Conservation (phyloP, 139 green algal species). For the Desmodesmus armatus region DNA sequence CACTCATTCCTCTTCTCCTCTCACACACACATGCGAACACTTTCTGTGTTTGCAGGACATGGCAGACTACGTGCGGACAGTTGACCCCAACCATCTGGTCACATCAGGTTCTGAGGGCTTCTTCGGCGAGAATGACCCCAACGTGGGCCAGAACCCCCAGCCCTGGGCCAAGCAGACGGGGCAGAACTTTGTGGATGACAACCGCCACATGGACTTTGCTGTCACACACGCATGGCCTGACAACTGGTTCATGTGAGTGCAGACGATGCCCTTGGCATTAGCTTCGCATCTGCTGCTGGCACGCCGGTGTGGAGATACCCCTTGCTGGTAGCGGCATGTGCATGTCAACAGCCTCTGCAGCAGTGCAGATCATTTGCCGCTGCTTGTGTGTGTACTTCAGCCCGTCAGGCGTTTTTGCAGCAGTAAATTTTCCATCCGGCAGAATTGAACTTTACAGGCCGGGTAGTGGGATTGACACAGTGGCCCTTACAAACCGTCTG, state of each 20-base stretch:
- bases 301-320: too few relatives aligned
- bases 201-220: slow-evolving; percentile 71
- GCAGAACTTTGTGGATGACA: slow-evolving; percentile 76
- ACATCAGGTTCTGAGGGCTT: slow-evolving; percentile 71
- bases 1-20: too few relatives aligned
- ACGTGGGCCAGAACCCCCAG: slow-evolving; percentile 47
- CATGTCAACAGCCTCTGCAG: too few relatives aligned
- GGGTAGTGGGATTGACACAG: neutral
- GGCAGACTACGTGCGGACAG: slow-evolving; percentile 63
- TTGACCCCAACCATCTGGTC: slow-evolving; percentile 67
- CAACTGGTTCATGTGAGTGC: slow-evolving; percentile 64
- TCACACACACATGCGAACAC: too few relatives aligned
- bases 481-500: too few relatives aligned
- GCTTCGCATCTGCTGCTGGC: neutral
- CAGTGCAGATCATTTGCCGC: too few relatives aligned
- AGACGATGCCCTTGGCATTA: neutral
- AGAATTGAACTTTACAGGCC: neutral
- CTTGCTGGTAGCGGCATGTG: too few relatives aligned
- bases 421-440: neutral
- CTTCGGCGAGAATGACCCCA: slow-evolving; percentile 56
- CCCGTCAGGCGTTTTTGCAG: too few relatives aligned
- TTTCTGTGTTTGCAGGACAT: slow-evolving; percentile 65
- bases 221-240: slow-evolving; percentile 76
- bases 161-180: slow-evolving; percentile 66
- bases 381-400: too few relatives aligned